These are phyloP conservation scores for Rachicladosporium sp. DNA, from an alignment of 2,329 filamentous ascomycete genomes.

Conservation along the genomic window DNA sequence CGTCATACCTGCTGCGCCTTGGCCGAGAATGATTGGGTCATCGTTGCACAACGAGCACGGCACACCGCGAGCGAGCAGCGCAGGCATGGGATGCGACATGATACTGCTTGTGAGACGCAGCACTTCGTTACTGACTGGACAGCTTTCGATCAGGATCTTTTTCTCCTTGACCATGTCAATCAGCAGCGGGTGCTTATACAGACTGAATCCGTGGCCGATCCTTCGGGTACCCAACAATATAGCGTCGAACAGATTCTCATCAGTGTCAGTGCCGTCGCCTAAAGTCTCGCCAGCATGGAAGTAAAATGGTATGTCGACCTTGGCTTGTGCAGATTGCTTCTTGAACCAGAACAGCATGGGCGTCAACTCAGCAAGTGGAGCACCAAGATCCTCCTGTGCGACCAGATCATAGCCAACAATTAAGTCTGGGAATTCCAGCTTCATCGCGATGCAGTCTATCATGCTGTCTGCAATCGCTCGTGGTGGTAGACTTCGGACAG, in stretches of 20 bases:
- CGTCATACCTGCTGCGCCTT: constrained; percentile 69
- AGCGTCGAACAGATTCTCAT: constrained; percentile 81
- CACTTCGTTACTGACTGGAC: constrained; percentile 83
- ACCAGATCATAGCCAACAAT: constrained; percentile 84
- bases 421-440: constrained; percentile 64
- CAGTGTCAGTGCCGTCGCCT: constrained; percentile 64
- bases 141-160: constrained; percentile 78
- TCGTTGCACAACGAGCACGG: constrained; percentile 79
- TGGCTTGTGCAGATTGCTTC: constrained; percentile 66
- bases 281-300: constrained; percentile 89
- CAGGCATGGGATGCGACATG: constrained; percentile 67
- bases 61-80: constrained; percentile 73
- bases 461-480: constrained; percentile 61
- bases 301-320: constrained; percentile 80
- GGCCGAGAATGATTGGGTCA: constrained; percentile 78
- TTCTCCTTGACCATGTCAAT: constrained; percentile 82
- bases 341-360: constrained; percentile 90
- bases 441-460: constrained; percentile 76
- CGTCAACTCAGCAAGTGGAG: constrained; percentile 61
- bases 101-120: constrained; percentile 69
- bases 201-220: constrained; percentile 78
- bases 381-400: constrained; percentile 71
- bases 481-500: constrained; percentile 51
- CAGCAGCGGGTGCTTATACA: constrained; percentile 84
- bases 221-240: constrained; percentile 74